Conservation (phyloP, 345 rosid species). For the Abelmoschus esculentus region DNA sequence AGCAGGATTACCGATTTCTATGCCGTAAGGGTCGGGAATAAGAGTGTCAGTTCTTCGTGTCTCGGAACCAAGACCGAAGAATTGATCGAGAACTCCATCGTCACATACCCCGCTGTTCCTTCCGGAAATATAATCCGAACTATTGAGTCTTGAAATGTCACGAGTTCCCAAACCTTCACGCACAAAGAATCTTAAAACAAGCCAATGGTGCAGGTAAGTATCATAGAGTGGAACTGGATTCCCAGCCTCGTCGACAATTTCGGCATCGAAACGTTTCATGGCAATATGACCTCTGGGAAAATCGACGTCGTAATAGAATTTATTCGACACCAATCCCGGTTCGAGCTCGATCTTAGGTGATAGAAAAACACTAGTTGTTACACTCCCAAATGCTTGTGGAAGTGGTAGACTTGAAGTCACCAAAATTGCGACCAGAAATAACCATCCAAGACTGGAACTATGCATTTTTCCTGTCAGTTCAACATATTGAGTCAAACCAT, state of each 20-base stretch:
- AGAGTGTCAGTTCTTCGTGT: conserved; percentile 55
- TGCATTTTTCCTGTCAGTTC: conserved; percentile 26
- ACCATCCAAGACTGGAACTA: conserved; percentile 3
- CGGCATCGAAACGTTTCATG: conserved; percentile 52
- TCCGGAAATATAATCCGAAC: conserved; percentile 22
- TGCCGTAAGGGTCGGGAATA: conserved; percentile 78
- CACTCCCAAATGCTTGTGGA: conserved; percentile 15
- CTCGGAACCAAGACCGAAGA: conserved; percentile 79
- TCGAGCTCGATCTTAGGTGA: conserved; percentile 62
- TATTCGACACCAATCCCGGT: conserved; percentile 73
- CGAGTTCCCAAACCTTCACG: conserved; percentile 17
- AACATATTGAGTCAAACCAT: not conserved
- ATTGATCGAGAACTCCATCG: conserved; percentile 30
- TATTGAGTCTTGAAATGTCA: not conserved
- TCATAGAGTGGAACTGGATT: conserved; percentile 62
- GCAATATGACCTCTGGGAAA: conserved; percentile 84
- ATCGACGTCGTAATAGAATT: conserved; percentile 39
- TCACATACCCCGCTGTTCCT: conserved; percentile 67
- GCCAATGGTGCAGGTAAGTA: conserved; percentile 91
- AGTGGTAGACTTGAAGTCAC: conserved; percentile 16
- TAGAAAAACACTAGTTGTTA: conserved; percentile 44
- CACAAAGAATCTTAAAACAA: conserved; percentile 36
- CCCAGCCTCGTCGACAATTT: conserved; percentile 65
- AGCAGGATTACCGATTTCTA: conserved; percentile 60
- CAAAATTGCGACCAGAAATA: conserved; percentile 20